Evolutionary conservation across 192 early-diverging fungal species (phyloP).

Genomic region (Coemansia sp.): DNA sequence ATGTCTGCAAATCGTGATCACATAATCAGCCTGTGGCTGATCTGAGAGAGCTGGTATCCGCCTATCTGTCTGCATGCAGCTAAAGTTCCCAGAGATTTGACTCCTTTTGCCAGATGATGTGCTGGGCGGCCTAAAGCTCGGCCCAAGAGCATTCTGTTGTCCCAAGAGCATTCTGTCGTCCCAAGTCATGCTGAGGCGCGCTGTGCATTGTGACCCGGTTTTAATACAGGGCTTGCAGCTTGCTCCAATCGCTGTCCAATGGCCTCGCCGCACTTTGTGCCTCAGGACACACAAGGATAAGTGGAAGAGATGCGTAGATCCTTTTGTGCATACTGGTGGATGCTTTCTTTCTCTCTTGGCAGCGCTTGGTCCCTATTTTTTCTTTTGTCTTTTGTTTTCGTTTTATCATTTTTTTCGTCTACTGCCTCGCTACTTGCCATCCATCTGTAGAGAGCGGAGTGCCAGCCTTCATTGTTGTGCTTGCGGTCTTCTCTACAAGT

Average conservation of each 20-base stretch:
- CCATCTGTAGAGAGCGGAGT: neutral
- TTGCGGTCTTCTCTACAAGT: neutral
- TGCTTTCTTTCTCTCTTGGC: neutral
- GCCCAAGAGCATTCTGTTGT: neutral
- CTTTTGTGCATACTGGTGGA: neutral
- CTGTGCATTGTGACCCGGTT: neutral
- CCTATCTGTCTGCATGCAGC: neutral
- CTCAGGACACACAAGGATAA: too few relatives aligned
- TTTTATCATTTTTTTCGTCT: neutral
- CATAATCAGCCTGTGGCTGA: neutral
- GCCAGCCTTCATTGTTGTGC: neutral
- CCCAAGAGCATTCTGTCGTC: neutral
- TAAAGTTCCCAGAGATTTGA: neutral
- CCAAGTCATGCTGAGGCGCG: neutral
- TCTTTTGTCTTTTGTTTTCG: neutral
- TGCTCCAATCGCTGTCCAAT: neutral
- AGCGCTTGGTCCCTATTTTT: neutral
- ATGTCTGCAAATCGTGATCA: neutral
- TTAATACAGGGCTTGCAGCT: neutral
- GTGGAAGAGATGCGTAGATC: neutral
- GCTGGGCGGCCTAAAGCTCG: neutral
- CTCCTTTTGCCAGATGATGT: neutral
- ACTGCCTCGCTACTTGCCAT: neutral
- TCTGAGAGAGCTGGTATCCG: neutral
- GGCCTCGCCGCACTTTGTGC: neutral